Conservation (phyloP, 2,329 filamentous ascomycete genomes). For the Exophiala bonariae region DNA sequence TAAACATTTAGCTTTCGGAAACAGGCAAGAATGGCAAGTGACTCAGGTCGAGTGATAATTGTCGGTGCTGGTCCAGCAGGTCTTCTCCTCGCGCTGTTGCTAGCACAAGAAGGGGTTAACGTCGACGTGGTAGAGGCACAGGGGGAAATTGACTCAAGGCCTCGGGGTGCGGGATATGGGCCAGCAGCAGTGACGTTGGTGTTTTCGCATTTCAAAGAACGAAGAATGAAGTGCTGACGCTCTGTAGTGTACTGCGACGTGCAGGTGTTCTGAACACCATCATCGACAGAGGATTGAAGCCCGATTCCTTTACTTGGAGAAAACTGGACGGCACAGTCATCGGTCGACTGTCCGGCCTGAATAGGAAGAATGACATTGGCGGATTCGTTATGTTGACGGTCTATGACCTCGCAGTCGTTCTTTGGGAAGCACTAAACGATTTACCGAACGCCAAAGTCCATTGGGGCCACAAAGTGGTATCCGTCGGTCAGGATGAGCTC, state of each 20-base stretch:
- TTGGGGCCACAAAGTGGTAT: slow-evolving; percentile 44
- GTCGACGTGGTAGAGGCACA: slow-evolving; percentile 52
- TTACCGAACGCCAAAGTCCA: slow-evolving; percentile 36
- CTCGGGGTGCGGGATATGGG: slow-evolving; percentile 64
- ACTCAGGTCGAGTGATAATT: slow-evolving; percentile 11
- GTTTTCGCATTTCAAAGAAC: background rate
- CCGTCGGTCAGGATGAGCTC: slow-evolving; percentile 4
- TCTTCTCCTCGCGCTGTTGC: slow-evolving; percentile 30
- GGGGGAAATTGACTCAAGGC: slow-evolving; percentile 56
- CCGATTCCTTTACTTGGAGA: slow-evolving; percentile 45
- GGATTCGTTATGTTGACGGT: slow-evolving; percentile 46
- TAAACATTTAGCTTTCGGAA: too few species aligned
- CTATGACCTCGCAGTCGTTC: slow-evolving; percentile 41
- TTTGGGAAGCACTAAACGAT: slow-evolving; percentile 38
- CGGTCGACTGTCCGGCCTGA: slow-evolving; percentile 17
- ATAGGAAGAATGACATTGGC: slow-evolving; percentile 27
- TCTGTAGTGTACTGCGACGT: slow-evolving; percentile 45
- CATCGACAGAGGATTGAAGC: slow-evolving; percentile 41
- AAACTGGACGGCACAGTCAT: slow-evolving; percentile 37
- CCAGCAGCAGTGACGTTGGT: slow-evolving; percentile 54
- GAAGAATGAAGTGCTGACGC: background rate
- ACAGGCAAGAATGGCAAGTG: too few species aligned
- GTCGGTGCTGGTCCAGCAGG: slow-evolving; percentile 35
- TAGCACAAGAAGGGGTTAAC: slow-evolving; percentile 32
- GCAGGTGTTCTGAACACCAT: slow-evolving; percentile 59